Conservation (phyloP, 495 filamentous ascomycete genomes). For the Hypoxylon fragiforme region DNA sequence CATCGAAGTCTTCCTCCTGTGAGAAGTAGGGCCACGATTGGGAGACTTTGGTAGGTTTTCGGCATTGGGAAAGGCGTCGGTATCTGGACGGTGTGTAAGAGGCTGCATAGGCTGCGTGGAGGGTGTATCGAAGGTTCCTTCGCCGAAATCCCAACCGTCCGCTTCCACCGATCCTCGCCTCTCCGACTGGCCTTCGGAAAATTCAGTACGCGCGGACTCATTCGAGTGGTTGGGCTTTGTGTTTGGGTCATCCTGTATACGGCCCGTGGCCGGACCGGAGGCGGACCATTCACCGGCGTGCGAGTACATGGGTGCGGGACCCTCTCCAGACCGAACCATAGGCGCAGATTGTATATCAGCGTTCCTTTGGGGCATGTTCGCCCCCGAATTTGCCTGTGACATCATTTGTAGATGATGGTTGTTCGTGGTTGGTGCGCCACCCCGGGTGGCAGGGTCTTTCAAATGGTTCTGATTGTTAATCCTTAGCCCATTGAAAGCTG, state of each 20-base stretch:
- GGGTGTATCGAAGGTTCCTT: conserved; percentile 59
- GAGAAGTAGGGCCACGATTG: conserved; percentile 67
- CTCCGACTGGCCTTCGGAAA: conserved; percentile 45
- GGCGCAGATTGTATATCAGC: conserved; percentile 45
- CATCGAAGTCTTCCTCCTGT: conserved; percentile 79
- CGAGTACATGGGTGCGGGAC: conserved; percentile 32
- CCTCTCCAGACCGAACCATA: conserved; percentile 51
- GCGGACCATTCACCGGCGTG: conserved; percentile 49
- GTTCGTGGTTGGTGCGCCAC: conserved; percentile 53
- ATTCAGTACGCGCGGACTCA: conserved; percentile 26
- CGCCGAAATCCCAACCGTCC: conserved; percentile 93
- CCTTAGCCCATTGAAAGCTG: conserved; percentile 38
- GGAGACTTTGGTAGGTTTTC: conserved; percentile 82
- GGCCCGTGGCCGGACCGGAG: conserved; percentile 43
- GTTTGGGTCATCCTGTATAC: conserved; percentile 57
- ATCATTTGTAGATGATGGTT: conserved; percentile 53
- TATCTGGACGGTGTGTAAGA: conserved; percentile 68
- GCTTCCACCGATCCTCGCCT: conserved; percentile 52
- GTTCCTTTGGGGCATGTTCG: conserved; percentile 44
- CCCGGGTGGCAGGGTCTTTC: conserved; percentile 46
- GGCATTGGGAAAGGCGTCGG: conserved; percentile 80
- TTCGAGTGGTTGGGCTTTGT: conserved; percentile 59
- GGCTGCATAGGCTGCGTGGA: conserved; percentile 47
- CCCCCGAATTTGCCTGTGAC: conserved; percentile 38
- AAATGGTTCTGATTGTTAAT: conserved; percentile 50